Evolutionary conservation across 768 basidiomycete species (phyloP).

Genomic region (Rhodosporidiobolus odoratus): DNA sequence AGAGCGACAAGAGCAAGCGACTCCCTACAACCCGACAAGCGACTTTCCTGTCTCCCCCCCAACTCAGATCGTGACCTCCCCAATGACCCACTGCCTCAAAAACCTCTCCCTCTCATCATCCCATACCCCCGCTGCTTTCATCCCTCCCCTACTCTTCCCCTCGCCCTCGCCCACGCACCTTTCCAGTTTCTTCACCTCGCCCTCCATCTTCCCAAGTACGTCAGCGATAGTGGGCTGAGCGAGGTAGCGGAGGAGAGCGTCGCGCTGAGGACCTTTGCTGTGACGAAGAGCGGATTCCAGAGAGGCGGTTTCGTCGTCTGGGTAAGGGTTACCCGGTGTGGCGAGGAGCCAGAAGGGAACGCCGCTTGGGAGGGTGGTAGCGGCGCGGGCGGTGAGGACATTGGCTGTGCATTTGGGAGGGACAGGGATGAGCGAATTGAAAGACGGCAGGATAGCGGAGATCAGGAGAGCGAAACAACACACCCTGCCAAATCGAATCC

Average conservation of each 20-base stretch:
- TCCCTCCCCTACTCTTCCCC: background rate
- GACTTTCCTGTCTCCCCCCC: background rate
- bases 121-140: background rate
- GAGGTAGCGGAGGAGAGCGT: background rate
- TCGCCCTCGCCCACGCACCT: background rate
- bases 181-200: background rate
- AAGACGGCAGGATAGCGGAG: too few relatives aligned
- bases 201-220: background rate
- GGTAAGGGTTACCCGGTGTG: background rate
- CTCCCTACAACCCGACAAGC: background rate
- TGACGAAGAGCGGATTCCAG: too few relatives aligned
- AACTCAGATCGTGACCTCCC: background rate
- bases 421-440: too few relatives aligned
- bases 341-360: background rate
- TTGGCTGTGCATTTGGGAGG: background rate
- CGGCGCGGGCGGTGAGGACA: slow-evolving; percentile 5
- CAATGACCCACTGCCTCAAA: background rate
- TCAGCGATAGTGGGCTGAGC: background rate
- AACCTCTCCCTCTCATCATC: background rate
- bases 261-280: too few relatives aligned
- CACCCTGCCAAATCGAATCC: slow-evolving; percentile 7
- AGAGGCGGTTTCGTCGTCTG: background rate
- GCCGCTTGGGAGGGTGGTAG: background rate
- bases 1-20: too few relatives aligned
- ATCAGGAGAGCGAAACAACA: background rate